Percentiles rank a stretch among this genome's conserved stretches.
Conservation (phyloP, 108 stramenopile species). For the Schizochytrium sp. region DNA sequence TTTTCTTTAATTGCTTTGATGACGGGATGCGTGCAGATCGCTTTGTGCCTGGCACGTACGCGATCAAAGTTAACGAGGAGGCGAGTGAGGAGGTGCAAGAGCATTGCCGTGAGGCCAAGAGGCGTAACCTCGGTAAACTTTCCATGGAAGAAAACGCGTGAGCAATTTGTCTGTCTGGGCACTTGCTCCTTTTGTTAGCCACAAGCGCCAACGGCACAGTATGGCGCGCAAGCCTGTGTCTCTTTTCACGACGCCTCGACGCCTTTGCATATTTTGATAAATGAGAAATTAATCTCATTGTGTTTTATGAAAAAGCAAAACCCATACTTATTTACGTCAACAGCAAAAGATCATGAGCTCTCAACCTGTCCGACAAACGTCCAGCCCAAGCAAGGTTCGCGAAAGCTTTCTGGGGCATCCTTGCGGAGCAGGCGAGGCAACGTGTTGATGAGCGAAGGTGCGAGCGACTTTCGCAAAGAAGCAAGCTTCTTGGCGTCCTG, state of each 20-base stretch:
- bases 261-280: no score
- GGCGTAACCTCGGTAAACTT: not conserved
- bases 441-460: not conserved
- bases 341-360: no score
- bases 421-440: not conserved
- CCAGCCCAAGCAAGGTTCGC: not conserved
- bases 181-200: no score
- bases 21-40: not conserved
- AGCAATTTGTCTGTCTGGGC: no score
- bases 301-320: no score
- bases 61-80: not conserved
- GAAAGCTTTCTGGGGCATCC: not conserved
- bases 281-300: no score
- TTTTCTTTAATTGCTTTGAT: not conserved
- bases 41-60: not conserved
- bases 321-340: no score
- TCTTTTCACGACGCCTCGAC: no score
- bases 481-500: not conserved
- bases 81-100: not conserved
- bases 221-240: no score
- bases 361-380: not conserved
- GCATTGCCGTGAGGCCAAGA: not conserved
- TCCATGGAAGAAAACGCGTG: constrained; percentile 8
- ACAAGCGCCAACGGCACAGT: no score
- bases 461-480: not conserved